Evolutionary conservation across 331 rosid species (phyloP), one percentile per base, ranked within the genome.

Genomic region (Pyracantha coccinea): DNA sequence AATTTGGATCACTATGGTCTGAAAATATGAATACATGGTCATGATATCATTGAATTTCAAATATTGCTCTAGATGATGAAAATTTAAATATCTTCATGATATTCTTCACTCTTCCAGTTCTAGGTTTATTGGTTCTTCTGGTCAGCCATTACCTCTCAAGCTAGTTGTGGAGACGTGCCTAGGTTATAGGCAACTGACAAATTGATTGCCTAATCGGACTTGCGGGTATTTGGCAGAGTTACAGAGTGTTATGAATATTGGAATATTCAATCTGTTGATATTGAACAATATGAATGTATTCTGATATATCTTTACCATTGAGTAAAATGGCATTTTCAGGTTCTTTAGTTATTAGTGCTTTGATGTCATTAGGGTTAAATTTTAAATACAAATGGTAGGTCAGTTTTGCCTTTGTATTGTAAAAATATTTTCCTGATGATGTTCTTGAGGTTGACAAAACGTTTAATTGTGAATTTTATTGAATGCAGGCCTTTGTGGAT

Each of bases 401-500:
- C 33, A 60, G 25, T 3, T 1, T 5, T 38, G 71, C 54, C 71
- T 6, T n/a, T 68, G 12, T 15, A 66, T 66, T 67, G 55, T 41
- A 67, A 5, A 67, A 41, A 19, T 19, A 20, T 14, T 13, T 55
- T 57, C 17, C 47, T 57, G 27, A 21, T 7, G 21, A 28, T 14
- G 65, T 59, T 79, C 70, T 45, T 66, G 52, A n/a, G 61, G 71
- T 76, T 71, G 54, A 71, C 45, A 33, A 58, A 28, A 31, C 44
- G 52, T 73, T 74, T 74, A 59, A 52, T 64, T 58, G 45, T 8
- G 54, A 13, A 12, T 65, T 33, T 68, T 33, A 5, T 75, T 66
- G 69, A 47, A 50, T 81, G 79, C 85, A 84, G 88, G 85, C 29
- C 11, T 28, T 69, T 84, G 85, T 78, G 83, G 83, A 21, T 81